A percentile compares a stretch with the other conserved stretches of the same genome.
Evolutionary conservation across 345 rosid species (phyloP).

Genomic region (Linum lewisii): DNA sequence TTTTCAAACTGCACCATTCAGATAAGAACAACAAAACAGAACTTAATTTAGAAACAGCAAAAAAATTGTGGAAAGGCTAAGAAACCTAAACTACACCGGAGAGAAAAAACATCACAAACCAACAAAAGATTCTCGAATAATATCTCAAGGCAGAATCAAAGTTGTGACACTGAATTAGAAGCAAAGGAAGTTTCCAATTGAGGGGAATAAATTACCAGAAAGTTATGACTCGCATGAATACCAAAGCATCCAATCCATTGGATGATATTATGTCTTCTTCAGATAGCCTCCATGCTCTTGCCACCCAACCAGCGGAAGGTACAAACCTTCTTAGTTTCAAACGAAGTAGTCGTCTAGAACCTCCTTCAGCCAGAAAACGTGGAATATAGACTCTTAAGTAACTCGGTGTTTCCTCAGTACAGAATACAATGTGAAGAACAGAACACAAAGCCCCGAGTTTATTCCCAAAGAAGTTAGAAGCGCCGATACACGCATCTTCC

Average conservation of each 20-base stretch:
- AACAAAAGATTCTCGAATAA: no score
- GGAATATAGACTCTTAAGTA: constrained; percentile 69
- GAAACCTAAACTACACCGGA: not conserved
- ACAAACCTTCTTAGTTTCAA: constrained; percentile 65
- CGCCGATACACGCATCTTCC: constrained; percentile 73
- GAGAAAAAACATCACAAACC: not conserved
- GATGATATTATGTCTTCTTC: constrained; percentile 56
- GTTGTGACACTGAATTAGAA: not conserved
- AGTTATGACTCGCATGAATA: constrained; percentile 67
- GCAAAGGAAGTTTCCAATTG: not conserved
- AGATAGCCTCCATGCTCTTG: constrained; percentile 58
- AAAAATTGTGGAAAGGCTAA: not conserved
- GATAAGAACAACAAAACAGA: constrained; percentile 12
- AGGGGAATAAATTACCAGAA: constrained; percentile 42
- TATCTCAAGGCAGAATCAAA: not conserved
- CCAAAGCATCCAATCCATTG: constrained; percentile 76
- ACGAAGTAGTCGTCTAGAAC: constrained; percentile 36
- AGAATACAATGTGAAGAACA: constrained; percentile 64
- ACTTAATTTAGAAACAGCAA: not conserved
- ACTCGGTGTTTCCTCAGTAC: constrained; percentile 70
- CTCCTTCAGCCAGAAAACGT: constrained; percentile 59
- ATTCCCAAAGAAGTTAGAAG: constrained; percentile 81
- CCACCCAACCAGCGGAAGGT: constrained; percentile 83
- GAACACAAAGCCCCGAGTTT: constrained; percentile 65
- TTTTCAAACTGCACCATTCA: constrained; percentile 64